These are phyloP conservation scores for Starmera stellimalicola DNA, from an alignment of 1,139 yeast species.

Conservation along the genomic window DNA sequence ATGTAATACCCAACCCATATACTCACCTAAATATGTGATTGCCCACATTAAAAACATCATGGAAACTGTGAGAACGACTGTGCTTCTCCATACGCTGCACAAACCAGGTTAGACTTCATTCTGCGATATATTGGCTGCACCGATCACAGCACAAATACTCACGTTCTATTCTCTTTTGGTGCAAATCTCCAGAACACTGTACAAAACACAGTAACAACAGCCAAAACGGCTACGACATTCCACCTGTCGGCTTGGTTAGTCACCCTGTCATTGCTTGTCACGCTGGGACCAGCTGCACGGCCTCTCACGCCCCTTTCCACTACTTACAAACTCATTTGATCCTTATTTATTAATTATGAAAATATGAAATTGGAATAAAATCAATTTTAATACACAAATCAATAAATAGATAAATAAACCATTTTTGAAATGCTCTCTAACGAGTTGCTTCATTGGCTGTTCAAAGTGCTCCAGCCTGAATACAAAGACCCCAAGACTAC, in stretches of 20 bases:
- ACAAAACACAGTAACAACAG: conserved; percentile 47
- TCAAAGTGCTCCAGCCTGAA: conserved; percentile 42
- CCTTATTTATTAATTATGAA: no score
- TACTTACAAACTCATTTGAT: neutral
- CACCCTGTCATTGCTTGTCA: neutral
- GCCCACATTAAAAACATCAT: conserved; percentile 97
- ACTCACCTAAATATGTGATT: conserved; percentile 56
- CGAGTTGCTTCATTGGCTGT: conserved; percentile 52
- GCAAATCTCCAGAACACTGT: conserved; percentile 49
- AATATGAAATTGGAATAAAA: no score
- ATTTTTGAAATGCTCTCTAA: no score
- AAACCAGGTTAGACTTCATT: conserved; percentile 1
- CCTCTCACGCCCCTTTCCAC: no score
- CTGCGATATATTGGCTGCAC: no score
- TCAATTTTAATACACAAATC: no score
- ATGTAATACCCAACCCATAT: neutral
- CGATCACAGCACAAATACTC: no score
- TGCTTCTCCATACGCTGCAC: conserved; percentile 77
- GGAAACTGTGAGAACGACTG: conserved; percentile 69
- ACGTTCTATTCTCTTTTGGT: conserved; percentile 42
- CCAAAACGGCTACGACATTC: conserved; percentile 61
- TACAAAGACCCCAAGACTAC: conserved; percentile 36
- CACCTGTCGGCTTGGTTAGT: conserved; percentile 39
- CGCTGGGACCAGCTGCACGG: no score
- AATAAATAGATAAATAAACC: no score